A percentile compares a stretch with the other conserved stretches of the same genome.
phyloP scores from a whole-genome alignment of 176 grass and related monocot genomes.

The Secale cereale region DNA sequence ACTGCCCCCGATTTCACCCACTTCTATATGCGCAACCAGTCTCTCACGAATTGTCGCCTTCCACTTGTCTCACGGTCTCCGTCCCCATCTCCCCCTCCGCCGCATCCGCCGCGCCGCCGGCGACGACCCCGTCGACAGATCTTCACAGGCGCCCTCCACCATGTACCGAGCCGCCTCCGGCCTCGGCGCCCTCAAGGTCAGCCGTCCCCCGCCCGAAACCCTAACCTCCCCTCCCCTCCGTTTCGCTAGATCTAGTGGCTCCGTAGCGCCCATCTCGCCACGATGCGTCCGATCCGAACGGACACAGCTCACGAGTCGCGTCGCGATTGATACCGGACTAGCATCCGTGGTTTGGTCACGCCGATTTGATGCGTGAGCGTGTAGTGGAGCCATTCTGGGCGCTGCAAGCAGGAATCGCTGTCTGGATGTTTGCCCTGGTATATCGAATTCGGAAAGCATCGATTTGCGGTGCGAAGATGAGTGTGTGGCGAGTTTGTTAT shows the following conservation, averaged over 20 bases:
- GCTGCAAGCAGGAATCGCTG: not conserved
- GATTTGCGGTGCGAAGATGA: not conserved
- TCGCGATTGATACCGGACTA: not conserved
- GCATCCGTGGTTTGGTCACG: not conserved
- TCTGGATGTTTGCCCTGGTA: not conserved
- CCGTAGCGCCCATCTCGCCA: not conserved
- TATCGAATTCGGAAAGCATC: not conserved
- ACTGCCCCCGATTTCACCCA: not conserved
- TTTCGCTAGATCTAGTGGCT: slow-evolving; percentile 37
- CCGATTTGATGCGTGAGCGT: not conserved
- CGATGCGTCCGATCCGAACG: slow-evolving; percentile 28
- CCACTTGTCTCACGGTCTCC: slow-evolving; percentile 41
- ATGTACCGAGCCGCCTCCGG: slow-evolving; percentile 70
- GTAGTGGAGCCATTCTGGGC: not conserved
- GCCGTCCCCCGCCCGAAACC: slow-evolving; percentile 13
- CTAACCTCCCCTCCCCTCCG: not conserved
- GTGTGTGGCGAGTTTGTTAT: not conserved
- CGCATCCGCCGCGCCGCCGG: slow-evolving; percentile 30
- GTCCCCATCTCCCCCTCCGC: slow-evolving; percentile 11
- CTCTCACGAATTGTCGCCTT: slow-evolving; percentile 3
- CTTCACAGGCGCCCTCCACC: slow-evolving; percentile 5
- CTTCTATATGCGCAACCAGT: not conserved
- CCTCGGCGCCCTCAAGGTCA: slow-evolving; percentile 77
- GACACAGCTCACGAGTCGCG: not conserved
- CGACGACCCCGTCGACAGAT: slow-evolving; percentile 6